Evolutionary conservation across 148 eudicot genomes (phyloP).

Genomic region (Selenicereus undatus): DNA sequence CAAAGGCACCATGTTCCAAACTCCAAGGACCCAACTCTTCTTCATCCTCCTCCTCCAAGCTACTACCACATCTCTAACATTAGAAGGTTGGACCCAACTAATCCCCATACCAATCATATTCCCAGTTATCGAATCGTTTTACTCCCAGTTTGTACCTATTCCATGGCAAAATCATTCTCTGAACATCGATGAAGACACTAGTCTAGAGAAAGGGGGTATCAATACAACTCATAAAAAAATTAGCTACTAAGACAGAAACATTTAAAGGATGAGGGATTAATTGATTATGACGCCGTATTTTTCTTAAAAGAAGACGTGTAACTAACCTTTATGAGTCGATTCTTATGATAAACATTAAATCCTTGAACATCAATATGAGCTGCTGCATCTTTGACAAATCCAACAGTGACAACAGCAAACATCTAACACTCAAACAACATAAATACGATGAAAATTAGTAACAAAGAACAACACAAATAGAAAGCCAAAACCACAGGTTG

Average conservation of each 20-base stretch:
- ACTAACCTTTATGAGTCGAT: slow-evolving; percentile 88
- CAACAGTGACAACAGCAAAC: slow-evolving; percentile 78
- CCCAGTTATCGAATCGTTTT: background rate
- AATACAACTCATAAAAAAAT: background rate
- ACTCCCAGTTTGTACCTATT: background rate
- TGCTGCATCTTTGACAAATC: slow-evolving; percentile 91
- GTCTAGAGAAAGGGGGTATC: background rate
- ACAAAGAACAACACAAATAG: background rate
- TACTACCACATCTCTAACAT: no score
- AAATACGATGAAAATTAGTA: slow-evolving; percentile 11
- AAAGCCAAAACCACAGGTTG: no score
- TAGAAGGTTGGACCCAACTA: no score
- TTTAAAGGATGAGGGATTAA: background rate
- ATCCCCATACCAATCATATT: background rate
- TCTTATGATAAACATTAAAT: slow-evolving; percentile 95
- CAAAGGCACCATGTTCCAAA: no score
- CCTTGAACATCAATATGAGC: slow-evolving; percentile 95
- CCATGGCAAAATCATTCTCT: background rate
- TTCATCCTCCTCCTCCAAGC: no score
- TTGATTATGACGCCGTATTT: background rate
- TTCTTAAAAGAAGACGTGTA: background rate
- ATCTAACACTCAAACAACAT: slow-evolving; percentile 41
- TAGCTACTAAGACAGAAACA: background rate
- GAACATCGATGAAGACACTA: background rate
- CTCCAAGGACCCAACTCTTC: no score